Base-by-base conservation (phyloP, 352 stramenopile genomes). In the Pythium vanterpoolii region DNA sequence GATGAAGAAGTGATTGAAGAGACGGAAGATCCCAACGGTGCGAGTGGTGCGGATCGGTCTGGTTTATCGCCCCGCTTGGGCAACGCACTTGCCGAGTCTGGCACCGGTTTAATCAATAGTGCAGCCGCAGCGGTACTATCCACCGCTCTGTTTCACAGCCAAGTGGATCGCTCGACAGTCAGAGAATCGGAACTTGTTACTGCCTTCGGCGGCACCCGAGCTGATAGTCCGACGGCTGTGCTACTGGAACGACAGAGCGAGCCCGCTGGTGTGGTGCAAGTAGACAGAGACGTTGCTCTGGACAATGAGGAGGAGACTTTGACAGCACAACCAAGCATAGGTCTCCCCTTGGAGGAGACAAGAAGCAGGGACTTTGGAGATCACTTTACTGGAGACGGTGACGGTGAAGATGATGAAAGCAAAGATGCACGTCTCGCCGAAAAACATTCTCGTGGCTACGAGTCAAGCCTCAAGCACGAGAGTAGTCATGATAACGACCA, bases 21-120 rank as follows among this genome's bases (percentile, higher is more conserved):
- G 42, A 46, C n/a, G n/a, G 42, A 30, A 48, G 1, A 2, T 21
- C 19, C 6, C 5, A 45, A 39, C 9, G 21, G 1, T 39, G 14
- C 10, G 45, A 10, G 13, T 52, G 27, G n/a, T n/a, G n/a, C n/a
- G n/a, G n/a, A n/a, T 40, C 45, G 27, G 19, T 52, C 4, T 24
- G 39, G 18, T 23, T 50, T 18, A 21, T 10, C 18, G 5, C 30
- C 10, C 9, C 27, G n/a, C n/a, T n/a, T n/a, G n/a, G n/a, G n/a
- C n/a, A n/a, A n/a, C n/a, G n/a, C n/a, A 39, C 52, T 28, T 16
- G 40, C 39, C 8, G 40, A 60, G 11, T n/a, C 52, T 3, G 50
- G 39, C 27, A 60, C 52, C 7, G 14, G 27, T 6, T n/a, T 51
- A 11, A 43, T 60, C 6, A n/a, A 51, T 4, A 60, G 53, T 42